Conservation (phyloP, 345 rosid species). For the Populus alba region DNA sequence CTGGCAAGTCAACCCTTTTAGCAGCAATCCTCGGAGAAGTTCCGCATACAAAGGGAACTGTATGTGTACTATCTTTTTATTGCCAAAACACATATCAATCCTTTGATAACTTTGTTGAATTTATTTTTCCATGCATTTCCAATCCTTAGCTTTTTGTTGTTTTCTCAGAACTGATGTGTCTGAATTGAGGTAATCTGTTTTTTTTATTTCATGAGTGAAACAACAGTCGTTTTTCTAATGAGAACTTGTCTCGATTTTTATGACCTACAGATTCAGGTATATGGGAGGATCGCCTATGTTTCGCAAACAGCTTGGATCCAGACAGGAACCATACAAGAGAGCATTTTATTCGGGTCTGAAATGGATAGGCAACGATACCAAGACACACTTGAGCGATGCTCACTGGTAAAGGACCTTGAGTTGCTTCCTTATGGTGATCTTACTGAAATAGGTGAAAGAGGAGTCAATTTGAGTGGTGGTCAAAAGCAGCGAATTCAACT, state of each 20-base stretch:
- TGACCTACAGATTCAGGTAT: constrained; percentile 56
- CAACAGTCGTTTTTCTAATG: background rate
- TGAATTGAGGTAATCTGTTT: background rate
- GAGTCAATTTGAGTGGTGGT: constrained; percentile 96
- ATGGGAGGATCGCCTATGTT: constrained; percentile 80
- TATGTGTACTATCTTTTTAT: constrained; percentile 30
- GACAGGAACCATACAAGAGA: constrained; percentile 79
- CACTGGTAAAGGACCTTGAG: constrained; percentile 85
- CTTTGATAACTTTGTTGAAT: background rate
- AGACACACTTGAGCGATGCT: constrained; percentile 73
- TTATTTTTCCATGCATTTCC: background rate
- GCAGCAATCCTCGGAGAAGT: constrained; percentile 93
- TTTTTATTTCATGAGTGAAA: background rate
- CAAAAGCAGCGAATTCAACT: constrained; percentile 97
- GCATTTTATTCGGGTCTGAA: constrained; percentile 73
- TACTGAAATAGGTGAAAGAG: constrained; percentile 97
- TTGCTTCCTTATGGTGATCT: constrained; percentile 81
- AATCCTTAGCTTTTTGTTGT: background rate
- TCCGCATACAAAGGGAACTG: constrained; percentile 61
- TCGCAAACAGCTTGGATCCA: constrained; percentile 98
- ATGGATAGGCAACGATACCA: constrained; percentile 68
- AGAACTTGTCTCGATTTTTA: background rate
- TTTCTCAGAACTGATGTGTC: background rate
- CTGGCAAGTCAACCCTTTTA: constrained; percentile 90
- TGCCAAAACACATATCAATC: background rate